These are phyloP conservation scores for Cytospora chrysosperma DNA, from an alignment of 2,329 filamentous ascomycete genomes.

Conservation along the genomic window DNA sequence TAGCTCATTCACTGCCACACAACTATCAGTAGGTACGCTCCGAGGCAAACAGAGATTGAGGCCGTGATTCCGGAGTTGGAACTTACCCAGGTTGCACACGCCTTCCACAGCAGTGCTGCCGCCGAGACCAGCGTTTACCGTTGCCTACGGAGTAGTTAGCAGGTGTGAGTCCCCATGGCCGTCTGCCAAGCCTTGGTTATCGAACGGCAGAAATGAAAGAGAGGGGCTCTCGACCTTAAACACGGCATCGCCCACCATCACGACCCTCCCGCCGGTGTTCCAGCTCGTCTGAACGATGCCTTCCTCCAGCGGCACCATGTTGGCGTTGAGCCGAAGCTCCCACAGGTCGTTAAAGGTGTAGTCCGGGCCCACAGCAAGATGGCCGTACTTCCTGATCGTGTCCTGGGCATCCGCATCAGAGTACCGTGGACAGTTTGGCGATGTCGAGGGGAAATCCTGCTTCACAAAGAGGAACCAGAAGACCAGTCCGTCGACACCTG, in stretches of 20 bases:
- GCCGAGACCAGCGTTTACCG: constrained; percentile 23
- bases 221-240: neutral
- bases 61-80: neutral
- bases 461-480: constrained; percentile 25
- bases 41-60: neutral
- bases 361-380: constrained; percentile 23
- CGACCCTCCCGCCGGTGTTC: constrained; percentile 25
- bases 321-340: constrained; percentile 15
- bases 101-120: constrained; percentile 22
- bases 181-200: neutral
- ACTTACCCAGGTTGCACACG: constrained; percentile 9
- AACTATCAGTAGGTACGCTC: neutral
- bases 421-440: constrained; percentile 21
- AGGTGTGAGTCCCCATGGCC: neutral
- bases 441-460: constrained; percentile 6
- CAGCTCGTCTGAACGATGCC: constrained; percentile 23
- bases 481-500: constrained; percentile 4
- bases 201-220: neutral
- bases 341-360: constrained; percentile 29
- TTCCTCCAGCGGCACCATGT: constrained; percentile 26
- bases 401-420: constrained; percentile 21
- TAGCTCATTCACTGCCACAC: constrained; percentile 20
- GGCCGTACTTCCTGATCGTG: constrained; percentile 20
- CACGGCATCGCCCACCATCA: constrained; percentile 25
- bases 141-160: constrained; percentile 4